Evolutionary conservation across 1,284 basidiomycete genomes (phyloP), one percentile per base, ranked within the genome.

Genomic region (Porogramme epimiltina): DNA sequence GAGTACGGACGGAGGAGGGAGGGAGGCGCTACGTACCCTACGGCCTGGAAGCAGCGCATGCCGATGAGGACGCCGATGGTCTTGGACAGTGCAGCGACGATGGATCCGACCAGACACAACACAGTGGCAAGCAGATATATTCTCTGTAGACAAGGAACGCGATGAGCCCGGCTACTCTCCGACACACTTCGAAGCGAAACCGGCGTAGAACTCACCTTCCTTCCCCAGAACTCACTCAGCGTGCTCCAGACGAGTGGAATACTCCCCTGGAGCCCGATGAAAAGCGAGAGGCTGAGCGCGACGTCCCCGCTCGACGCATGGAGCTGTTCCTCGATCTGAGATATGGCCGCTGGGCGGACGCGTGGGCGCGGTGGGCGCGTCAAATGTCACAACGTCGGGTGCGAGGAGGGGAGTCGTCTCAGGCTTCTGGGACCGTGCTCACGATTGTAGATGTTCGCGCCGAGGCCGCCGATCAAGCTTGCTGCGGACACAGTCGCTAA

Each of bases 231-330:
- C 66, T 95, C 91, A 47, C 85, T 88, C 19, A 88, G 71, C 0
- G 83, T 78, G 46, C 78, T 82, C 91, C 91, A 93, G 4, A 89
- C 47, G 15, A 89, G 62, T 0, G 89, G 90, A 45, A 84, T 70
- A 11, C 73, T 66, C 1, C 91, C 91, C 66, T 91, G 89, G n/a
- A 89, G 67, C 18, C 91, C 71, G 59, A 95, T 93, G 69, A 91
- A 95, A 13, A 91, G 62, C 1, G 88, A 85, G 9, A 95, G 68
- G 59, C 81, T 85, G 62, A 89, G 75, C 48, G 89, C 88, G 49
- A 95, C 85, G 58, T 91, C 77, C 2, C 78, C 72, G 42, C 81
- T 77, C 0, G 80, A 84, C 0, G 90, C 88, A 51, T 82, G 75
- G 20, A 94, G 73, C 36, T 89, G 77, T 1, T 61, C 61, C 58